Evolutionary conservation across 495 filamentous ascomycete species (phyloP).

Genomic region (Penicillium macrosclerotiorum): DNA sequence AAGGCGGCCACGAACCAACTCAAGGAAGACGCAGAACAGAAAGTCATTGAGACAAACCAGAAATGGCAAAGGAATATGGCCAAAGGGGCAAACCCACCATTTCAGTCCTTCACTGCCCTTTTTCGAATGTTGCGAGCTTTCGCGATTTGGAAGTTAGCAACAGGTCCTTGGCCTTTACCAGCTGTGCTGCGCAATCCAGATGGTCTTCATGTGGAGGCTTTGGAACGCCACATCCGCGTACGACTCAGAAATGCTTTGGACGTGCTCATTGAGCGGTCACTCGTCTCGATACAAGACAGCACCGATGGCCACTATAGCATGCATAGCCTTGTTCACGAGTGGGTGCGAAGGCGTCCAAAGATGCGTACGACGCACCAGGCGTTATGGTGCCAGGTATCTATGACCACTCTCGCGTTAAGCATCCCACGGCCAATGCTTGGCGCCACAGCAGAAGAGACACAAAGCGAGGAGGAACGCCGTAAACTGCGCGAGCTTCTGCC

Average conservation of each 20-base stretch:
- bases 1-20: conserved; percentile 3
- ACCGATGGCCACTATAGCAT: conserved; percentile 33
- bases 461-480: conserved; percentile 8
- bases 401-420: conserved; percentile 19
- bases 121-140: too few species aligned
- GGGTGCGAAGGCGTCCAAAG: conserved; percentile 27
- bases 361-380: conserved; percentile 34
- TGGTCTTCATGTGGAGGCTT: too few species aligned
- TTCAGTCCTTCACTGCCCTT: too few species aligned
- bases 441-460: too few species aligned
- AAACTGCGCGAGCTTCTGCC: conserved; percentile 26
- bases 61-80: too few species aligned
- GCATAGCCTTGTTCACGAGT: conserved; percentile 41
- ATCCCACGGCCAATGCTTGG: conserved; percentile 29
- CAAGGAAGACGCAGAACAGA: background rate
- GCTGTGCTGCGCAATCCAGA: too few species aligned
- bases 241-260: conserved; percentile 24
- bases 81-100: too few species aligned
- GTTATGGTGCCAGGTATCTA: conserved; percentile 35
- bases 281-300: conserved; percentile 28
- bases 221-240: conserved; percentile 9
- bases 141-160: too few species aligned
- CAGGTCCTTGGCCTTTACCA: too few species aligned
- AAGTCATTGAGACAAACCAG: too few species aligned
- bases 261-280: conserved; percentile 26